Percentiles rank a stretch among this genome's conserved stretches.
phyloP scores from a whole-genome alignment of 2,329 filamentous ascomycete genomes.

The Metarhizium brunneum region DNA sequence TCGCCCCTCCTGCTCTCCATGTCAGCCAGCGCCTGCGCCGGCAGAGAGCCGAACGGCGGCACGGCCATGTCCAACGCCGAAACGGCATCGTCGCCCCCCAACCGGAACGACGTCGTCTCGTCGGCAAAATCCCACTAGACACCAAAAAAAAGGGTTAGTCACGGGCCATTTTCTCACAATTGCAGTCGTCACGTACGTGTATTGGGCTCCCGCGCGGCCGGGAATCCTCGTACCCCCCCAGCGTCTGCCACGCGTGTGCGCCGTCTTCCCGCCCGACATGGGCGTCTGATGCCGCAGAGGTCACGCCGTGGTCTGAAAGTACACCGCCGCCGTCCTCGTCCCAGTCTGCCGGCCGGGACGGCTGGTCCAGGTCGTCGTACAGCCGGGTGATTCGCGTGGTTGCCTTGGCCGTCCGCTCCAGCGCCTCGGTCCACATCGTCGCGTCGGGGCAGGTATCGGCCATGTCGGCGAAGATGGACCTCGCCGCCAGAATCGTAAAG shows the following conservation, averaged over 20 bases:
- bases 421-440: conserved; percentile 86
- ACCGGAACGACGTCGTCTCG: too few relatives aligned
- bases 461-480: conserved; percentile 81
- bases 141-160: too few relatives aligned
- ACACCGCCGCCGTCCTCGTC: too few relatives aligned
- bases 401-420: conserved; percentile 32
- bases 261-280: not conserved
- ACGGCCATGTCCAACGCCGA: too few relatives aligned
- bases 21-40: not conserved
- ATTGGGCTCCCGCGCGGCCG: too few relatives aligned
- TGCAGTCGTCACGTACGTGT: too few relatives aligned
- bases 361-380: not conserved
- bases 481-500: conserved; percentile 86
- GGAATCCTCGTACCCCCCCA: too few relatives aligned
- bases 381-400: not conserved
- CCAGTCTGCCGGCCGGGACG: too few relatives aligned
- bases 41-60: not conserved
- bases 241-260: not conserved
- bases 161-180: too few relatives aligned
- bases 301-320: not conserved
- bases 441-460: conserved; percentile 91
- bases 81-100: too few relatives aligned
- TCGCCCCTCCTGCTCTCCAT: not conserved
- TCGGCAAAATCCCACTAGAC: too few relatives aligned
- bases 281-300: not conserved